Conservation (phyloP, 2,329 filamentous ascomycete species). For the Monosporascus ibericus region DNA sequence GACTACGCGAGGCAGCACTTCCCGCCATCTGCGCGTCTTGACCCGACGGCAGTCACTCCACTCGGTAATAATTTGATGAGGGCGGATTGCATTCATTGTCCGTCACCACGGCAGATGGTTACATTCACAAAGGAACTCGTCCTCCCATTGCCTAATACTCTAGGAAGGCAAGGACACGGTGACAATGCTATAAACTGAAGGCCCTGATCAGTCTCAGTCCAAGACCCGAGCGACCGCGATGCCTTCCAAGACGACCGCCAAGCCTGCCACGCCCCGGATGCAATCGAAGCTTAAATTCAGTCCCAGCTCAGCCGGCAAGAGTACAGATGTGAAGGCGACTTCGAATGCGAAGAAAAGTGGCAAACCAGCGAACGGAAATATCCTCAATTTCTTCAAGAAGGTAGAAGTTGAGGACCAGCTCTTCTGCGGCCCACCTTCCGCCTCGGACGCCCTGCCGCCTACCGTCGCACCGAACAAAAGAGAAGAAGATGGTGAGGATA, state of each 20-base stretch:
- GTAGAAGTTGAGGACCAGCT: constrained; percentile 54
- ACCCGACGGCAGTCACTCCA: background rate
- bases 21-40: background rate
- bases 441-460: constrained; percentile 20
- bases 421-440: constrained; percentile 38
- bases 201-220: background rate
- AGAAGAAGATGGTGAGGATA: constrained; percentile 24
- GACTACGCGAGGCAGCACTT: background rate
- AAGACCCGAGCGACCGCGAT: constrained; percentile 2
- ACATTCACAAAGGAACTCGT: too few species aligned
- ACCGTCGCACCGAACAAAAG: constrained; percentile 17
- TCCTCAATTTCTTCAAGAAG: constrained; percentile 71
- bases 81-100: too few species aligned
- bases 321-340: constrained; percentile 13
- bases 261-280: constrained; percentile 16
- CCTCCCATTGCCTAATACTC: too few species aligned
- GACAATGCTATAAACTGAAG: background rate
- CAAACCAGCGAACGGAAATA: constrained; percentile 53
- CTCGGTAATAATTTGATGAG: too few species aligned
- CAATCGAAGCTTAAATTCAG: constrained; percentile 26
- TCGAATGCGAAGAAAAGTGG: constrained; percentile 18
- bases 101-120: too few species aligned
- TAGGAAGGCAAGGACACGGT: too few species aligned
- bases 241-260: constrained; percentile 12
- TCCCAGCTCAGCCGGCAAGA: constrained; percentile 8